Evolutionary conservation across 495 filamentous ascomycete species (phyloP), one percentile per base, ranked within the genome.

Genomic region (Talaromyces trachyspermus): DNA sequence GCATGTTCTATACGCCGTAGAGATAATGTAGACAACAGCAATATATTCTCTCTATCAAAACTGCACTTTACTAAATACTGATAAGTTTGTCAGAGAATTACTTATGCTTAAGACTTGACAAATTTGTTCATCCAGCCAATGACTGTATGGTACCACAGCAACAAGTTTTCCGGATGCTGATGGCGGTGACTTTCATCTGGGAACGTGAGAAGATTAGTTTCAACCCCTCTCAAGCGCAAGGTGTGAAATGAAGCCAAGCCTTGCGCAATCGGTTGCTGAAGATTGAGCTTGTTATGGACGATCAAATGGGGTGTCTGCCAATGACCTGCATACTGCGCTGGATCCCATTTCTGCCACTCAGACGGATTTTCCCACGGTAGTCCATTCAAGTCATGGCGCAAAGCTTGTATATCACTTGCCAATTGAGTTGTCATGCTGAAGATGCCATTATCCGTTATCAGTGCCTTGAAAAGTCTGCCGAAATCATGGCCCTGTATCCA

Each of bases 191-290:
- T 61, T 55, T 79, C 75, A 53, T 77, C 68, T 0, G 69, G 68
- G 54, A 80, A 80, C 46, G 68, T 72, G 38, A 81, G 49, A 49
- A 77, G 66, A 0, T 64, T 57, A 57, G 85, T 91, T 18, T 83
- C 81, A 1, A 76, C 63, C 14, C 70, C 71, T 4, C 62, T 60
- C 27, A 64, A 59, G 48, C 76, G 71, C 23, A 75, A 54, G 6
- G 73, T 59, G 51, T 77, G 76, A 56, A 75, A 77, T 14, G 71
- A 46, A 32, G 52, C 50, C 10, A 75, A 50, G 1, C 72, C 71
- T 35, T 72, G 68, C 6, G 64, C 56, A 3, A 72, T 58, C 8
- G 69, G 57, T 14, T 72, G 57, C 19, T 70, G 64, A 50, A 65
- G 71, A 42, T 77, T 72, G 29, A 59, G 47, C 2, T 65, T 60